Conservation (phyloP, 2,329 filamentous ascomycete species). For the Arthrobotrys iridis region DNA sequence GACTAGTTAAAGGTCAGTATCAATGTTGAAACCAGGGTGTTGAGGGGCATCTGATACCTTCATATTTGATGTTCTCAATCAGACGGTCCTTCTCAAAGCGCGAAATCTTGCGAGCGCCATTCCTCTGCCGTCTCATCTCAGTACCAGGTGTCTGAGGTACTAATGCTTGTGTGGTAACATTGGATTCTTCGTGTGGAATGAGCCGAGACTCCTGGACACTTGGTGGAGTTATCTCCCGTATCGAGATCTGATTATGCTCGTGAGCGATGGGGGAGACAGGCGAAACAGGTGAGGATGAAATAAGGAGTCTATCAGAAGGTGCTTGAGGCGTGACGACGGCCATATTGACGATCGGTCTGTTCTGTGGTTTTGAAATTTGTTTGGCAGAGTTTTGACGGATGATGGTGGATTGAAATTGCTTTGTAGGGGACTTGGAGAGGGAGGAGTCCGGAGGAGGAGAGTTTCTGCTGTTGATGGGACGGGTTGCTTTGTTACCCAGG, state of each 20-base stretch:
- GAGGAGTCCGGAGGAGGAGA: constrained; percentile 19
- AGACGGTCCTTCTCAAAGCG: constrained; percentile 50
- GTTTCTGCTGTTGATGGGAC: constrained; percentile 38
- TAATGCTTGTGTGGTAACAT: neutral
- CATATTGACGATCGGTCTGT: constrained; percentile 8
- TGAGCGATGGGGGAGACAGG: constrained; percentile 48
- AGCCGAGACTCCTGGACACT: constrained; percentile 18
- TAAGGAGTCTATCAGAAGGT: neutral
- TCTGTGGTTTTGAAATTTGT: constrained; percentile 19
- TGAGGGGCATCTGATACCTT: too few species aligned
- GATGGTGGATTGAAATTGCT: constrained; percentile 25
- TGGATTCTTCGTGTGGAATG: constrained; percentile 3
- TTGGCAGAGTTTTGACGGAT: constrained; percentile 31
- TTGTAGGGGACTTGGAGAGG: constrained; percentile 13
- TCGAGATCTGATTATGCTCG: constrained; percentile 44
- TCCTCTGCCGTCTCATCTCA: constrained; percentile 6
- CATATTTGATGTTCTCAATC: constrained; percentile 50
- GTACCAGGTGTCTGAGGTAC: constrained; percentile 35
- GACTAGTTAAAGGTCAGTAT: constrained; percentile 4
- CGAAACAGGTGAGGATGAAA: constrained; percentile 20
- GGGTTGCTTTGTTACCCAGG: constrained; percentile 41
- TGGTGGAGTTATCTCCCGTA: constrained; percentile 41
- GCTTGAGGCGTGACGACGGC: constrained; percentile 32
- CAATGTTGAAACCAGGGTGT: neutral
- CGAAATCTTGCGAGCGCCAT: constrained; percentile 35